Evolutionary conservation across 208 protist genomes (phyloP), one percentile per base, ranked within the genome.

Genomic region (Acanthamoeba castellanii): DNA sequence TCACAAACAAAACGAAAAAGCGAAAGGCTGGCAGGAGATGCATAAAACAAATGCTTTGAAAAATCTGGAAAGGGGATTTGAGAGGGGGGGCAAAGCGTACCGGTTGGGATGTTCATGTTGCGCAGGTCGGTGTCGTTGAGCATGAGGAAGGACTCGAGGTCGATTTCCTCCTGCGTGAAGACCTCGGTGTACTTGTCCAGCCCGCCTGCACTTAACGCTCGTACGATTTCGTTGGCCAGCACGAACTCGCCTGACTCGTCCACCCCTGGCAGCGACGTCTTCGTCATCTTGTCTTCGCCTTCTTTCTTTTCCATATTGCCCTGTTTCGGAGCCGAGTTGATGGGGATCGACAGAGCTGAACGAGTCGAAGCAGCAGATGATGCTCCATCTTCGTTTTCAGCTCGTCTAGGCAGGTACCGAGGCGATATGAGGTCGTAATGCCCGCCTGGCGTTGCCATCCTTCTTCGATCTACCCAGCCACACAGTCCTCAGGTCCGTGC

Each of bases 131-230:
- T 66, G 47, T 94, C 72, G 72, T 78, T 94, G 72, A 94, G 90
- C 32, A 94, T 22, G n/a, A 94, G 47, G 90, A 94, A 94, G 32
- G 90, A 57, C 72, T 94, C 72, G 16, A 85, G 34, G 30, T 78
- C 50, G 61, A 94, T 94, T 45, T 94, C 90, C 90, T 94, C 90
- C 57, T 84, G 45, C 32, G 45, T 61, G 37, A 94, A 94, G 30
- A 78, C 50, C 22, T 57, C 47, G 6, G 45, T 64, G 57, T 94
- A 94, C 52, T 68, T 78, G 47, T 94, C 87, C 25, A 92, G 61
- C 22, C 87, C 87, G 20, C 81, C 81, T 9, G 81, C 81, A 47
- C 81, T 88, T 2, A 88, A n/a, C 30, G 64, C 81, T 3, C 81
- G 42, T 27, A 64, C 50, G 81, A 88, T 88, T 64, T 88, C 81